Percentiles rank a stretch among this genome's conserved stretches.
These are phyloP conservation scores for Metahyphopichia silvanorum DNA, from an alignment of 805 yeast genomes.

Conservation along the genomic window DNA sequence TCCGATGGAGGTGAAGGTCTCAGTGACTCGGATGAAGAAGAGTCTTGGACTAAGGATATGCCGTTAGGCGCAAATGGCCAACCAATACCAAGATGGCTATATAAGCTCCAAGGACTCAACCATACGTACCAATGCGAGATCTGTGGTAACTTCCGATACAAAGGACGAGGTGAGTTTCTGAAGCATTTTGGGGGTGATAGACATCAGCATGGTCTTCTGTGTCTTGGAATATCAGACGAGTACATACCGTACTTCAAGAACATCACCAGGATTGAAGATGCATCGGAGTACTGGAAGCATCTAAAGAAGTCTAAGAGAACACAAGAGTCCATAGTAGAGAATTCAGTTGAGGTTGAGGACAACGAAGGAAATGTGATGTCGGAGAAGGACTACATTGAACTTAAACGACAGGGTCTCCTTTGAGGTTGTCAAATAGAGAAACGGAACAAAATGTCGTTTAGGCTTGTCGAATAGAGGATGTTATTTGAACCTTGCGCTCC, in stretches of 20 bases:
- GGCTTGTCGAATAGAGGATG: constrained; percentile 2
- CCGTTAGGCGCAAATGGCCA: constrained; percentile 87
- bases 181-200: constrained; percentile 70
- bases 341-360: constrained; percentile 82
- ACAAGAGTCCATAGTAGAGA: constrained; percentile 43
- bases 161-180: constrained; percentile 70
- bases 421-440: constrained; percentile 20
- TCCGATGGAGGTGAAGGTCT: constrained; percentile 18
- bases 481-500: too few relatives aligned
- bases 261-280: constrained; percentile 67
- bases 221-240: constrained; percentile 65
- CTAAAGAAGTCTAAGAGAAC: constrained; percentile 35
- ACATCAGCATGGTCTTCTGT: constrained; percentile 70
- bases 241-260: constrained; percentile 50
- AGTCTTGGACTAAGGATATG: constrained; percentile 49
- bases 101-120: constrained; percentile 83
- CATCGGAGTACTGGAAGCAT: constrained; percentile 51
- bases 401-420: constrained; percentile 82
- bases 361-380: constrained; percentile 91
- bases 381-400: constrained; percentile 74
- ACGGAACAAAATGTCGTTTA: neutral
- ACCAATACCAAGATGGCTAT: constrained; percentile 93
- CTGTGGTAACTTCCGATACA: constrained; percentile 71
- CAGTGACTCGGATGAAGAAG: constrained; percentile 29
- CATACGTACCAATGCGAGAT: constrained; percentile 75